phyloP scores from a whole-genome alignment of 352 stramenopile species.

The Globisporangium paroecandrum region DNA sequence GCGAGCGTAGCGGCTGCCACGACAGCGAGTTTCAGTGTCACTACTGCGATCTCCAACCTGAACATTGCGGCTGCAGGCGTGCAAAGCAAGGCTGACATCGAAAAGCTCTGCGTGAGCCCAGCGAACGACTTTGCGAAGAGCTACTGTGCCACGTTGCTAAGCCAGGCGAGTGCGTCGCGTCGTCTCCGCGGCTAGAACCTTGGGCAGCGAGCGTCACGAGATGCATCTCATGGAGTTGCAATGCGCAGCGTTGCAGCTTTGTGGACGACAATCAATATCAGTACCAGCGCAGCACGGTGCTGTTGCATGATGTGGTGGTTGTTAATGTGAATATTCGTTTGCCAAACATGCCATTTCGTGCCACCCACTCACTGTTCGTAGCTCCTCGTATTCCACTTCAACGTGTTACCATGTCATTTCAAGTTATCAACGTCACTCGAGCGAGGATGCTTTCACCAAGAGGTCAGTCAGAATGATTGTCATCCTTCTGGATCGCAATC shows the following conservation, averaged over 20 bases:
- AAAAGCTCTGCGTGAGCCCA: slow-evolving; percentile 1
- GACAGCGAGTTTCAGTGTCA: not conserved
- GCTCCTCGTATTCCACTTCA: not conserved
- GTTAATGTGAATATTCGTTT: not conserved
- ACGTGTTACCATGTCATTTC: not conserved
- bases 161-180: not conserved
- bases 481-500: not conserved
- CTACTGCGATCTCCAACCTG: not conserved
- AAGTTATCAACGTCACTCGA: not conserved
- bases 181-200: not conserved
- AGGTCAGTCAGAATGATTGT: not conserved
- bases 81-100: not conserved
- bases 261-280: not conserved
- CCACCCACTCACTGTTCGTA: not conserved
- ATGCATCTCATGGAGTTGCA: not conserved
- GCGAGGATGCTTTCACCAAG: not conserved
- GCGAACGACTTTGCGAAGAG: slow-evolving; percentile 4
- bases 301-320: not conserved
- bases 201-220: too few relatives aligned
- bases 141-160: slow-evolving; percentile 1
- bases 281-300: not conserved
- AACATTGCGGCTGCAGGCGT: not conserved
- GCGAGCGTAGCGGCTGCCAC: not conserved
- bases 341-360: not conserved
- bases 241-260: not conserved